Evolutionary conservation across 805 yeast genomes (phyloP), one percentile per base, ranked within the genome.

Genomic region (Wickerhamomyces kurtzmanii): DNA sequence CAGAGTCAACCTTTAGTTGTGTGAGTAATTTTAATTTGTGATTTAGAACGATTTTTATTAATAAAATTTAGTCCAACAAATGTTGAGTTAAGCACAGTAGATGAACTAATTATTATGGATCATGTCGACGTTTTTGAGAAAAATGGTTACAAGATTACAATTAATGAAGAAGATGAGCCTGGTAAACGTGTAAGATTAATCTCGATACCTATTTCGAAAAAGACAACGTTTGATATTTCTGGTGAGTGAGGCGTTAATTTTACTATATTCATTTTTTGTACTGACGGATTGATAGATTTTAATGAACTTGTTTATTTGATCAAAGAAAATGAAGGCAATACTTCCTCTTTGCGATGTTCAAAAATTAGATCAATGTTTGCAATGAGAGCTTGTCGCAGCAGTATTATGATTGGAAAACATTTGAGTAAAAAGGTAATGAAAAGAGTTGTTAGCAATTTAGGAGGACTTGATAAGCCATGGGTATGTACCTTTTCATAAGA

Each of bases 341-440:
- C 34, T n/a, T 32, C 45, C 12, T 25, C 38, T 8, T 40, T 77
- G 2, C 62, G 80, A 30, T 84, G 94, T 45, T 68, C 85, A 1
- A 91, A 87, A 43, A 75, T 86, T 5, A 62, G 93, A 23, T 58
- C 78, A 2, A 78, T 89, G 77, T 71, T 85, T 47, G 97, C 98
- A 0, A 78, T 83, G 93, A 66, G 95, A 40, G 96, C 99, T 0
- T 91, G 99, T 51, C 61, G 99, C 27, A 73, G 75, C 28, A 84
- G 95, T 39, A 83, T 89, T 16, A 91, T 91, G 99, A 75, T 91
- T 26, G 99, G 99, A 0, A 76, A 68, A 38, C 69, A 78, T 4
- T 59, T 91, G 24, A 64, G 61, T 6, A 38, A 30, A 17, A 59
- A 50, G 7, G 67, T 72, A 6, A 91, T 91, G 99, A 47, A 52